Base-by-base conservation (phyloP, 805 yeast genomes). In the Clavispora vitiphila region DNA sequence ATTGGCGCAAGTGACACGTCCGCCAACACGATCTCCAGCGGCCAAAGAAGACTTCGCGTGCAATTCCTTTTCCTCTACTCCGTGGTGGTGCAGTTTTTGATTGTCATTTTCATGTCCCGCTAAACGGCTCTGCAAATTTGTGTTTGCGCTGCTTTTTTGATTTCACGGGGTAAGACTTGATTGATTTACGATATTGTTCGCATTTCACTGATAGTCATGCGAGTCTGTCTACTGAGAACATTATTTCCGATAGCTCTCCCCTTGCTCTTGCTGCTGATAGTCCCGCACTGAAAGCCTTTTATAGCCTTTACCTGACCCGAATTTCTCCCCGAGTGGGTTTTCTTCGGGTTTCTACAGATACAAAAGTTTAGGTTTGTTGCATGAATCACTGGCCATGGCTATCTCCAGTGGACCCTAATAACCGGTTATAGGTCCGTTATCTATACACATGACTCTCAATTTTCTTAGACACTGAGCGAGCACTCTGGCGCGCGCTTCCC, bases 21-120 rank as follows among this genome's bases (percentile, higher is more conserved):
- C 11, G 64, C 74, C n/a, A 78, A 77, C 39, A 78, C 77, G 31
- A 74, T 86, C 40, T 77, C 83, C 42, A 74, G 79, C 34, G 78
- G 78, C 20, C 84, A 83, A 45, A 77, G 88, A 48, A 83, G 86
- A 61, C 77, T 85, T 46, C 78, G 96, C 51, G 83, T 93, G 44
- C 95, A 91, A 56, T 91, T 86, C 59, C 68, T 91, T 49, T 89
- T 91, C 55, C 71, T 84, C 32, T 91, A 91, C 62, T 81, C 95
- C 8, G 87, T 88, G 54, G 72, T 86, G 12, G 72, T 89, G 56
- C 98, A 91, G 67, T 76, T 85, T 18, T 56, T 80, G 15, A 67
- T 87, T 41, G 79, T 89, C 68, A 81, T 91, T 81, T 66, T 83
- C 45, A 79, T 90, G 78, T 50, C 54, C 4, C 44, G 54, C 15